Evolutionary conservation across 1,139 yeast genomes (phyloP), one percentile per base, ranked within the genome.

Genomic region (Debaryomycetaceae sp.): DNA sequence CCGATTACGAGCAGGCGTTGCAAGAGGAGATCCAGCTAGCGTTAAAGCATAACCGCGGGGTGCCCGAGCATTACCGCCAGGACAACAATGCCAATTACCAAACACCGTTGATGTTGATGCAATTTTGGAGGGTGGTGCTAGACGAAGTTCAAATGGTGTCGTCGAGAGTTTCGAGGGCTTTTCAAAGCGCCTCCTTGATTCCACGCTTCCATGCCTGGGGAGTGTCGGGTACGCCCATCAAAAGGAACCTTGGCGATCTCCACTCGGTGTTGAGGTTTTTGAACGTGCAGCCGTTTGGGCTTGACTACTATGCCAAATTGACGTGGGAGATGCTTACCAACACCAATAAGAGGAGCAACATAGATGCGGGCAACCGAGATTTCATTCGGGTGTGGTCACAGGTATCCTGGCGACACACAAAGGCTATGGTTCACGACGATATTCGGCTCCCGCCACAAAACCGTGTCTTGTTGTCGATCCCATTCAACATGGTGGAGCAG

Each of bases 71-170:
- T 5, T 49, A 53, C 44, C 18, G 23, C 8, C 36, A 48, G 23
- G 42, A 40, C 27, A 44, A 55, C 11, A n/a, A 27, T 21, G 16
- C 16, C 16, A 83, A 79, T 41, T 78, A 81, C 44, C 78, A 86
- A 9, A 83, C 95, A 0, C 96, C 96, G 0, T 58, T 91, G 15
- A 83, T 88, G 61, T 60, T 83, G 27, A 56, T 82, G n/a, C 88
- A 89, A 44, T 91, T 89, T 54, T 84, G 94, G 88, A 66, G 98
- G 37, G 83, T 91, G 2, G 73, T 89, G 1, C 57, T 89, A 23
- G 98, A 91, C 59, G 98, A 91, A 54, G 96, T 85, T 1, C 98
- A 91, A 56, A 84, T 88, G 91, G 83, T 91, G 3, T 77, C 85
- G 5, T 74, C 79, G 4, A 79, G 82, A 14, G 67, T 77, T 2